Evolutionary conservation across 352 stramenopile species (phyloP), one percentile per base, ranked within the genome.

Genomic region (Pythium volutum): DNA sequence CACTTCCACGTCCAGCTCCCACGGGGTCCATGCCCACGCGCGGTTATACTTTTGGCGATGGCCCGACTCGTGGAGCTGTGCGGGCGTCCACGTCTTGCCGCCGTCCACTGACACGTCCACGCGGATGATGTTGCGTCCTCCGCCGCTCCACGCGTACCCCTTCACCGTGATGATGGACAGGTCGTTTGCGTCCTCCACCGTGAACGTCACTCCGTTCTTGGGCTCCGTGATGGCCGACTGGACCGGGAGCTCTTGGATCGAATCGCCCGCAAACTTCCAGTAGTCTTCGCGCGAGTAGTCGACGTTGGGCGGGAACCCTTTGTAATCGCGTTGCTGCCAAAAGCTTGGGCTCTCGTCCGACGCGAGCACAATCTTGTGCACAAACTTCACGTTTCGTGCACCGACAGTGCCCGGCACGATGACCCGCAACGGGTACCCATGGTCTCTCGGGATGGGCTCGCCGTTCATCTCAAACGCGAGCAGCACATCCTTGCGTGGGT

Each of bases 391-490:
- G 66, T 98, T 98, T 7, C 97, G 87, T 25, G 96, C 96, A 10
- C 92, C 97, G 12, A 98, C 90, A 27, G 81, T 93, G 3, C 97
- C 97, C 7, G 97, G 97, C 9, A 99, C 93, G 43, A 99, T 97
- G 22, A 97, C 77, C 20, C 97, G 91, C 25, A 99, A 58, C 14
- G 97, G 97, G 69, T 90, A 99, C 9, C 97, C 97, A 67, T 99
- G 97, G 72, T 99, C 97, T 2, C 92, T 81, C 11, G 91, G 89
- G 47, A 97, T 89, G 6, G 80, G 81, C 62, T 92, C 80, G 9
- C 81, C 97, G 69, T 99, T 99, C 97, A 99, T 99, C 83, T 98
- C 95, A 60, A 98, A 99, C 4, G 96, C 96, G n/a, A 99, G 67
- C 51, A 99, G 75, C 9, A 98, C 93, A 61, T 99, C 98, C 26